Base-by-base conservation (phyloP, 139 green algal genomes). In the Coelastrella sp. region DNA sequence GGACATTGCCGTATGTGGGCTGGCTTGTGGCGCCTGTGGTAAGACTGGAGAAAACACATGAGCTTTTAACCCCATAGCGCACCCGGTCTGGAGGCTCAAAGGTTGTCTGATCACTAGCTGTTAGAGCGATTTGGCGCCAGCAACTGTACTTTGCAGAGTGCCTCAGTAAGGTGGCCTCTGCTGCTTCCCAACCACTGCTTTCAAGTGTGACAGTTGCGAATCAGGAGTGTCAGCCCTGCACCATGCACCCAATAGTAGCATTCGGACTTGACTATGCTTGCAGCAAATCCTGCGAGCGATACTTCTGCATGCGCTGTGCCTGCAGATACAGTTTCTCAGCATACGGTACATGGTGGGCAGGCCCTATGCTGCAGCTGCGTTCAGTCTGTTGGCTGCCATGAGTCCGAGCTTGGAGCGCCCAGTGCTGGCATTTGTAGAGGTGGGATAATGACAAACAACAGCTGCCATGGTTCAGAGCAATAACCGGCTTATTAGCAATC, bases 301-400 rank as follows among this genome's bases (percentile, higher is more conserved):
- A 47, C 32, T 47, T 47, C 32, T 47, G 32, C 32, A 47, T 47
- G 32, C 32, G 32, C 73, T 80, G 73, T 16, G 14, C 73, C 10
- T 77, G 64, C 82, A 87, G 82, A 7, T 87, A 11, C 82, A 77
- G 22, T 87, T 66, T 65, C 5, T 77, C 23, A 87, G 82, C 64
- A 87, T 87, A 1, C 82, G 82, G 22, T 87, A 87, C 64, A 87
- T 87, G 82, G 82, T 87, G 23, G 82, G 82, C 61, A 23, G n/a
- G 13, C 82, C 64, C 17, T 65, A 19, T 10, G 64, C 82, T 11
- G 82, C 82, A 8, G 65, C 47, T 11, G 56, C 14, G n/a, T 71
- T 78, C 17, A 77, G 60, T 58, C 4, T 87, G 14, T 6, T 65
- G 5, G 64, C 82, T n/a, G 82, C 82, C 4, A 47, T 87, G 22